Conservation (phyloP, 139 green algal species). For the Coelastrella sp. region DNA sequence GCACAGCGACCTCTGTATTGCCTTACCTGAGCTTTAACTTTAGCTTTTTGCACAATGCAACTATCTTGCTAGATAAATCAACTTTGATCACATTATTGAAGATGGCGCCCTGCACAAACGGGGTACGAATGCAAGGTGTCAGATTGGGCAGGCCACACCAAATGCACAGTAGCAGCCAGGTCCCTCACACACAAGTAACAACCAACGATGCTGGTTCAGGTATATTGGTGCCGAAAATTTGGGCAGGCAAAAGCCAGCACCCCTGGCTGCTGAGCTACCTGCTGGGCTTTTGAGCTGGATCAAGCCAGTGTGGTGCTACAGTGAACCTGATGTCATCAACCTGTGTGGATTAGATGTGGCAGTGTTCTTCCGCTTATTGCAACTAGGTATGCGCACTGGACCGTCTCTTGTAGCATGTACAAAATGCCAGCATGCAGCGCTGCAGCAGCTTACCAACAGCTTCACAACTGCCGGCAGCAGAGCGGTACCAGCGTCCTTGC, state of each 20-base stretch:
- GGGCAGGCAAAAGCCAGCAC: neutral
- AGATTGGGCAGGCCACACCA: neutral
- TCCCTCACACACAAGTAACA: neutral
- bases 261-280: conserved; percentile 29
- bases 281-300: conserved; percentile 23
- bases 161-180: neutral
- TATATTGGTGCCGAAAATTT: conserved; percentile 29
- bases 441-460: neutral
- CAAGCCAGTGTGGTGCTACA: conserved; percentile 36
- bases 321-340: conserved; percentile 40
- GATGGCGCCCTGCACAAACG: neutral
- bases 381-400: conserved; percentile 19
- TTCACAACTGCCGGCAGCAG: neutral
- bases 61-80: neutral
- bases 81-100: neutral
- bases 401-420: neutral
- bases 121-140: neutral
- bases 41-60: neutral
- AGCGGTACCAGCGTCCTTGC: neutral
- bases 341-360: conserved; percentile 42
- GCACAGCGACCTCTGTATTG: neutral
- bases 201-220: neutral
- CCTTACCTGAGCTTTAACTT: neutral
- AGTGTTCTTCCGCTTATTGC: conserved; percentile 39
- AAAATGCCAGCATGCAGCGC: neutral